Base-by-base conservation (phyloP, 192 early-diverging fungal genomes). In the Coemansia furcata region DNA sequence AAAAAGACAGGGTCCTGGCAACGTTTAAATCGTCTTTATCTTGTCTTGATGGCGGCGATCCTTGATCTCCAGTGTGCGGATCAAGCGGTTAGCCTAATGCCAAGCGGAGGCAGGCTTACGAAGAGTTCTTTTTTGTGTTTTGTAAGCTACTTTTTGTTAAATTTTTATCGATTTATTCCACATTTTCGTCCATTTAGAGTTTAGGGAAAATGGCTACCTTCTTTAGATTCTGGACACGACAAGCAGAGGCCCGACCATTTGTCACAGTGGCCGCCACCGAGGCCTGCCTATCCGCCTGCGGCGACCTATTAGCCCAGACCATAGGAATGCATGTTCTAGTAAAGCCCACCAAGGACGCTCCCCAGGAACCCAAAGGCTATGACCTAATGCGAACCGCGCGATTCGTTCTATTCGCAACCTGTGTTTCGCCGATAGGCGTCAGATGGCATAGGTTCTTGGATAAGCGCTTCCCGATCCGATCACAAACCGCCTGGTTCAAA, bases 151-250 rank as follows among this genome's bases (percentile, higher is more conserved):
- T 43, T 69, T 54, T 36, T 55, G 14, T 54, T 19, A 44, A 47
- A 65, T 50, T 67, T 37, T 66, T 37, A 32, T 14, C 3, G 11
- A 54, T 66, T 30, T 57, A 37, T 57, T 23, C 6, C 15, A 36
- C n/a, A 23, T 66, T 52, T 52, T 40, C 40, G 40, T 42, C 40
- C 40, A 9, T 42, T 42, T 42, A 17, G 40, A 42, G 40, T 42
- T 42, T 42, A 42, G 15, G 40, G 26, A 26, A 49, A 26, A 84
- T 84, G 82, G 76, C 82, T 9, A 57, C 73, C 17, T 78, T 84
- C 57, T 84, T 84, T 36, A 61, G 82, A 66, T 79, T 84, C 59
- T 84, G 82, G 82, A 79, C 82, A 44, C 76, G 77, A 23, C 77
- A 84, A 60, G 82, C 82, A 9, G 76, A 84, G 64, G 70, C 72